Evolutionary conservation across 2,329 filamentous ascomycete genomes (phyloP).

Genomic region (Penicillium sp.): DNA sequence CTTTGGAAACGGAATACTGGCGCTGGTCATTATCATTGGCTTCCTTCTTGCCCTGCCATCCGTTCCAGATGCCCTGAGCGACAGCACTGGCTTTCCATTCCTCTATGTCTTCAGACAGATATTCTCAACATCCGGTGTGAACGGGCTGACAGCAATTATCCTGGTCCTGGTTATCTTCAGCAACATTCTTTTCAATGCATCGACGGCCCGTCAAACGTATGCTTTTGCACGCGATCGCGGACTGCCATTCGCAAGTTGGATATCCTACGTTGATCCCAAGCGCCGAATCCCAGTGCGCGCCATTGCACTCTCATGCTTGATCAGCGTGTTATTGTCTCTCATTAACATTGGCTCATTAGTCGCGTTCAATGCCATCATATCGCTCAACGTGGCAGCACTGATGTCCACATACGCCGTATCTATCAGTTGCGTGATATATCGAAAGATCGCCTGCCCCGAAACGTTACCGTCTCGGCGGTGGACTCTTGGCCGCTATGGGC

Average conservation of each 20-base stretch:
- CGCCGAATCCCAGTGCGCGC: slow-evolving; percentile 48
- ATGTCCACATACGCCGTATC: slow-evolving; percentile 55
- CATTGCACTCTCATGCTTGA: slow-evolving; percentile 32
- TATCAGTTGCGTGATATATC: slow-evolving; percentile 48
- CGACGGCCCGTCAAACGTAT: slow-evolving; percentile 44
- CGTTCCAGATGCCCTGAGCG: slow-evolving; percentile 38
- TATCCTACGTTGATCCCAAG: slow-evolving; percentile 38
- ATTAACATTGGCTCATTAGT: slow-evolving; percentile 56
- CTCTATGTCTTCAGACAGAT: slow-evolving; percentile 49
- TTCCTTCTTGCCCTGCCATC: slow-evolving; percentile 43
- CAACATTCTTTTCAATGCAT: slow-evolving; percentile 43
- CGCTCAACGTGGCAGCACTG: slow-evolving; percentile 50
- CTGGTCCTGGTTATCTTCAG: slow-evolving; percentile 42
- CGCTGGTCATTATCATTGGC: slow-evolving; percentile 48
- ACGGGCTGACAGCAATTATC: slow-evolving; percentile 44
- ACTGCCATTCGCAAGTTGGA: slow-evolving; percentile 44
- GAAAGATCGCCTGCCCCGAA: slow-evolving; percentile 41
- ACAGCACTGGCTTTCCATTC: slow-evolving; percentile 49
- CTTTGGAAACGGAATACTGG: slow-evolving; percentile 48
- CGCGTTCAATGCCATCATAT: slow-evolving; percentile 56
- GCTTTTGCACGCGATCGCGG: slow-evolving; percentile 49
- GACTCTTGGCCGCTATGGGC: slow-evolving; percentile 47
- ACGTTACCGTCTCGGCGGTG: slow-evolving; percentile 45
- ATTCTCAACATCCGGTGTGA: slow-evolving; percentile 26
- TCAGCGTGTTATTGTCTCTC: slow-evolving; percentile 44